A percentile compares a stretch with the other conserved stretches of the same genome.
These are phyloP conservation scores for Fusarium penzigii DNA, from an alignment of 2,329 filamentous ascomycete genomes.

Conservation along the genomic window DNA sequence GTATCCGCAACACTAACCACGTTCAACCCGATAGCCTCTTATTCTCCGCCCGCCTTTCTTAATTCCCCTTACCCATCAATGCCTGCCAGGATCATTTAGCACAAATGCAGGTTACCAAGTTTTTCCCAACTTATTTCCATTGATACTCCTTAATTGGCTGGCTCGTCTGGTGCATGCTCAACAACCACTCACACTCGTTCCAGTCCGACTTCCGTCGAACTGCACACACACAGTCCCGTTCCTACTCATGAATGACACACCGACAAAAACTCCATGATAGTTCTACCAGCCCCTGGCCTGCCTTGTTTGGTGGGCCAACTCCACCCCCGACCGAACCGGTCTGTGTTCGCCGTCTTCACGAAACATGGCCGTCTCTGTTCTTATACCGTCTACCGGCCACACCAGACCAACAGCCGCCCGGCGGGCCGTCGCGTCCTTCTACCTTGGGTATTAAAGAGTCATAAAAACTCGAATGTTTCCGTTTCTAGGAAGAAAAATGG, in stretches of 20 bases:
- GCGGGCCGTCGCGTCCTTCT: background rate
- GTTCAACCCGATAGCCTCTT: background rate
- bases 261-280: constrained; percentile 3
- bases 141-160: too few relatives aligned
- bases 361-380: background rate
- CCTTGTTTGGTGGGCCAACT: constrained; percentile 10
- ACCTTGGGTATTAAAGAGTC: too few relatives aligned
- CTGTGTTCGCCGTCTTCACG: constrained; percentile 3
- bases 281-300: background rate
- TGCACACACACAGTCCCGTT: constrained; percentile 3
- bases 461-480: too few relatives aligned
- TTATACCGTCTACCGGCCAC: too few relatives aligned
- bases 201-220: background rate
- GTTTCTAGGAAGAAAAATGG: background rate
- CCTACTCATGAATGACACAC: constrained; percentile 2
- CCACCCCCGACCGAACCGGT: constrained; percentile 1
- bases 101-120: too few relatives aligned
- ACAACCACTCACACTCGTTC: background rate
- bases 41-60: background rate
- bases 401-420: background rate
- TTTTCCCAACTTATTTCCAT: too few relatives aligned
- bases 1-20: background rate
- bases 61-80: background rate
- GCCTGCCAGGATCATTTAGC: background rate
- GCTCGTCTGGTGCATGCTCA: too few relatives aligned